Evolutionary conservation across 345 rosid species (phyloP), one percentile per base, ranked within the genome.

Genomic region (Moringa oleifera): DNA sequence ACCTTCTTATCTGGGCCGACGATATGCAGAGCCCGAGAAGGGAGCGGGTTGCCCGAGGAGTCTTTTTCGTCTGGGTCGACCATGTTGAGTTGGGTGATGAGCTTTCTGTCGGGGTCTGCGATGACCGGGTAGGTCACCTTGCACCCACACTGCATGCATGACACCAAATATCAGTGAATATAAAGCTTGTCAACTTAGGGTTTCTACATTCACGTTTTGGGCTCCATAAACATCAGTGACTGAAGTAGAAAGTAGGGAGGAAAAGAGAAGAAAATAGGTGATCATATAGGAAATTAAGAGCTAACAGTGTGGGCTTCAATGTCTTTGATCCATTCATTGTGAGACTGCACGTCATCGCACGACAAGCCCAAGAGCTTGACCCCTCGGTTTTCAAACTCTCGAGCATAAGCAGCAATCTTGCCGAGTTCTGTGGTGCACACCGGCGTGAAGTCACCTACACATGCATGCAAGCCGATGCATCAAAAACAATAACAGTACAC

Each of bases 341-440:
- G 95, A 0, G 93, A 88, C 15, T 63, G 33, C 20, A 86, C 63
- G 57, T 86, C 92, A 33, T 88, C 87, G 54, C 97, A 85, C 53
- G 99, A 88, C 68, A 88, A 66, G 0, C 96, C 95, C 65, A 90
- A 51, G 9, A 93, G 90, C 82, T 86, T 85, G 23, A 79, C 95
- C 7, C 80, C 92, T 73, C 85, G 77, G 59, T 75, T 64, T 6
- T 58, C 79, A 37, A 86, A 86, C 77, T 88, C 88, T 7, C 68
- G 59, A 51, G 66, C 73, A 24, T 76, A 73, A 37, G 76, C 73
- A 0, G 83, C 96, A 81, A 90, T 83, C 76, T 78, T 75, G 3
- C 83, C 89, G 0, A 88, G 90, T 65, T 90, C 96, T 23, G 95
- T 86, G 0, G 93, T 90, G 68, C 95, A 90, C 0, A 85, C 93